These are phyloP conservation scores for Vitis hybrid DNA, from an alignment of 177 flowering plant genomes.

Conservation along the genomic window DNA sequence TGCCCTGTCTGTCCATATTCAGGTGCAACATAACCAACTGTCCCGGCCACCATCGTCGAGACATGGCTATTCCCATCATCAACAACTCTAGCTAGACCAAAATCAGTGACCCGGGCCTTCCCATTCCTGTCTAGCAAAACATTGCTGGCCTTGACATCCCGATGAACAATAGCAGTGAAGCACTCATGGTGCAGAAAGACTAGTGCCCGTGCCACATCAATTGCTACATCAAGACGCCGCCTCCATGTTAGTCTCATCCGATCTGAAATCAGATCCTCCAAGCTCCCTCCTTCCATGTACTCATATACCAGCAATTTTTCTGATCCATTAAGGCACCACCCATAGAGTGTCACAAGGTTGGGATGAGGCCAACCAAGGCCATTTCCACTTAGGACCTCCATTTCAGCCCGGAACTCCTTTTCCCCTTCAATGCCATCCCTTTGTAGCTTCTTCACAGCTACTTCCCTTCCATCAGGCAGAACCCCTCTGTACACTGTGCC, in stretches of 20 bases:
- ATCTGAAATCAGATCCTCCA: conserved; percentile 68
- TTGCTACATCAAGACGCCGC: conserved; percentile 58
- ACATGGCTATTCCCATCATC: conserved; percentile 77
- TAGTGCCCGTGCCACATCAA: conserved; percentile 73
- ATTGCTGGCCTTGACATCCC: conserved; percentile 93
- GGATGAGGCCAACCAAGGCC: conserved; percentile 85
- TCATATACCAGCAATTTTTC: conserved; percentile 77
- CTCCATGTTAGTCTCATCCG: conserved; percentile 46
- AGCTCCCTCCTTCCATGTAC: conserved; percentile 86
- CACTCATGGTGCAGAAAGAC: conserved; percentile 86
- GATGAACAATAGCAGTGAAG: conserved; percentile 71
- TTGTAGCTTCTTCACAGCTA: conserved; percentile 83
- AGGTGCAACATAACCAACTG: conserved; percentile 89
- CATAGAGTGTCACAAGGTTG: conserved; percentile 76
- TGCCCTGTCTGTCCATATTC: conserved; percentile 89
- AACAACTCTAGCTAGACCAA: conserved; percentile 80
- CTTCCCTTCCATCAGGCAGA: conserved; percentile 75
- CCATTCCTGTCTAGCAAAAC: conserved; percentile 75
- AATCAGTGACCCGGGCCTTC: conserved; percentile 69
- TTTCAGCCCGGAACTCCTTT: conserved; percentile 80
- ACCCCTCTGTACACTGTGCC: conserved; percentile 76
- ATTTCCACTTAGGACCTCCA: conserved; percentile 73
- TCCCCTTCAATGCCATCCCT: conserved; percentile 83
- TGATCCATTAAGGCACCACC: conserved; percentile 80
- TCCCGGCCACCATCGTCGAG: conserved; percentile 87